Conservation (phyloP, 2,329 filamentous ascomycete species). For the Exophiala bonariae region DNA sequence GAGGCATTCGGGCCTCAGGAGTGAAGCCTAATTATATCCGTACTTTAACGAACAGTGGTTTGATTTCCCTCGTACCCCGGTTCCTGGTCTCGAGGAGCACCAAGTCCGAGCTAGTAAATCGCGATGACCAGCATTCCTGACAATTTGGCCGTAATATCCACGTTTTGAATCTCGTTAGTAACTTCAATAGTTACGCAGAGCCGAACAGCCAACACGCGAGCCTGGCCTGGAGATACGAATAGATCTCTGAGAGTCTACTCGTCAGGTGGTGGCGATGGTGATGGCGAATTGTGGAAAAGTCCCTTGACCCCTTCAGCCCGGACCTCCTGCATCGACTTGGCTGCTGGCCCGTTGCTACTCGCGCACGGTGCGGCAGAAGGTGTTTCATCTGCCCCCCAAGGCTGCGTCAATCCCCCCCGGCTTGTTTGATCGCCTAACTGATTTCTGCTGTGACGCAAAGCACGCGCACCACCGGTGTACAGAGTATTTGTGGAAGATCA, state of each 20-base stretch:
- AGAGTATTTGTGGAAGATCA: background rate
- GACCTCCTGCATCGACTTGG: background rate
- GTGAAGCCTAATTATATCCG: too few species aligned
- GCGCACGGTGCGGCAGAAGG: constrained; percentile 20
- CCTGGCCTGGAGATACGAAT: background rate
- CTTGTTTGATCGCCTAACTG: background rate
- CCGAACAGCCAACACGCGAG: background rate
- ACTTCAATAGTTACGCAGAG: background rate
- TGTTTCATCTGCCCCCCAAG: constrained; percentile 21
- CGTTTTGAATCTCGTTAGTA: constrained; percentile 23
- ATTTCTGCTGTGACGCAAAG: background rate
- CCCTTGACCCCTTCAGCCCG: background rate
- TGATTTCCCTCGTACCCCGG: too few species aligned
- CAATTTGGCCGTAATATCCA: background rate
- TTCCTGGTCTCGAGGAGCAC: background rate
- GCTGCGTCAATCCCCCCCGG: constrained; percentile 9
- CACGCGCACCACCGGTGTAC: background rate
- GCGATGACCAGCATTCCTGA: background rate
- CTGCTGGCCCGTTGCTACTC: background rate
- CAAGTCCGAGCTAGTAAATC: background rate
- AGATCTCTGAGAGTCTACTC: background rate
- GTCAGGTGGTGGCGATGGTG: background rate
- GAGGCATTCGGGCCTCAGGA: too few species aligned
- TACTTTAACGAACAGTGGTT: too few species aligned
- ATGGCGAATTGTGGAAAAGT: background rate